Percentiles rank a stretch among this genome's conserved stretches.
Conservation (phyloP, 805 yeast genomes). For the Lipomyces lipofer region DNA sequence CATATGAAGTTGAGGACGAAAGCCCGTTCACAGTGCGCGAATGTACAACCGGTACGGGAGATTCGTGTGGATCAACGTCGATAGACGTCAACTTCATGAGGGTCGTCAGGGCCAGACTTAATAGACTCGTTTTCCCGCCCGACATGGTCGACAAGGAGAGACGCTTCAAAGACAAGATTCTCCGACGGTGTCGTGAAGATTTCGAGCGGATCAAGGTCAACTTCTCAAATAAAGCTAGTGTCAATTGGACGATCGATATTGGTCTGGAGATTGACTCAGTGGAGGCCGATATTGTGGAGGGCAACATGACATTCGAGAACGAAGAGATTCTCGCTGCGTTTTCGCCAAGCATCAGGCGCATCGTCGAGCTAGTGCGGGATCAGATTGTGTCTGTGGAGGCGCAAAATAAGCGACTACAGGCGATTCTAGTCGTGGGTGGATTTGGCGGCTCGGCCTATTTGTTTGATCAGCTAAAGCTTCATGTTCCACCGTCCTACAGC, state of each 20-base stretch:
- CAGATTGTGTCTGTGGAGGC: slow-evolving; percentile 19
- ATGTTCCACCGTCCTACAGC: slow-evolving; percentile 16
- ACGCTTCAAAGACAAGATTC: slow-evolving; percentile 7
- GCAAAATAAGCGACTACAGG: slow-evolving; percentile 4
- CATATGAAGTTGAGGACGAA: slow-evolving; percentile 27
- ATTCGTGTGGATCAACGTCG: slow-evolving; percentile 20
- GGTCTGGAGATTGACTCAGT: slow-evolving; percentile 9
- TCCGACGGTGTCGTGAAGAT: slow-evolving; percentile 8
- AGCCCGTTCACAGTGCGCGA: slow-evolving; percentile 25
- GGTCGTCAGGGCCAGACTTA: background rate
- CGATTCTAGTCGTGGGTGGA: slow-evolving; percentile 28
- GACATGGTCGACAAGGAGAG: slow-evolving; percentile 1
- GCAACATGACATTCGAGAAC: slow-evolving; percentile 12
- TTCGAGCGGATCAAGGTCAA: slow-evolving; percentile 10
- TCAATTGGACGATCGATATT: slow-evolving; percentile 12
- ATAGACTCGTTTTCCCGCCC: background rate
- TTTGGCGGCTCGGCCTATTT: slow-evolving; percentile 26
- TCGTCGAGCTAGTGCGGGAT: slow-evolving; percentile 19
- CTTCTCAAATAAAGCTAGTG: slow-evolving; percentile 4
- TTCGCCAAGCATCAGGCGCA: slow-evolving; percentile 5
- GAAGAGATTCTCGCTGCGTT: slow-evolving; percentile 23
- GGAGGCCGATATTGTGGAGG: slow-evolving; percentile 14
- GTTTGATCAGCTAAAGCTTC: slow-evolving; percentile 10
- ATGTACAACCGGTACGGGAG: slow-evolving; percentile 28
- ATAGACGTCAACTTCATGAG: slow-evolving; percentile 10